Base-by-base conservation (phyloP, 1,284 basidiomycete species). In the Ustanciosporium gigantosporum region DNA sequence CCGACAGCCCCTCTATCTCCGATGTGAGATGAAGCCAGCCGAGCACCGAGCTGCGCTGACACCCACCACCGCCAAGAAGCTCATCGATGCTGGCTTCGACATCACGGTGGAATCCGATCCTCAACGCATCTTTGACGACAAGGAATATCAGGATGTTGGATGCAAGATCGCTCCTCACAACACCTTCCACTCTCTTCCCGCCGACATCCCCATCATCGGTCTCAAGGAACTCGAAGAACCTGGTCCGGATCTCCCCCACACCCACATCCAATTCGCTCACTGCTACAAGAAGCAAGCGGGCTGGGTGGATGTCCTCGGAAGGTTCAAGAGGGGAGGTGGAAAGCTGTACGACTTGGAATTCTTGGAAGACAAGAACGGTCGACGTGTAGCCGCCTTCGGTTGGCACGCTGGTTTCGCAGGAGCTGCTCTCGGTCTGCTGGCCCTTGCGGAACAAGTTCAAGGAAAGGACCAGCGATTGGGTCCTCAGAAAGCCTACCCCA, bases 381-480 rank as follows among this genome's bases (percentile, higher is more conserved):
- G 91, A 25, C 87, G 95, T 27, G 94, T 99, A 21, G 95, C 95
- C n/a, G 95, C 95, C 0, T 99, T 99, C 74, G 95, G 95, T 6
- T 99, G 89, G 83, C 90, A 98, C 79, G 95, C 95, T 13, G 95
- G 95, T 3, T 98, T 97, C 69, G 93, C 94, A 6, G 95, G 95
- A 21, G 92, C 95, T 5, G 95, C 94, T 2, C 89, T 91, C 0
- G 93, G 93, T 41, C 87, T 88, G 5, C 83, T 99, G 17, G 92
- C 91, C 3, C 80, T 88, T 38, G 90, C 89, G 5, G 73, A 77
- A 43, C 75, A 77, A 60, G 55, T 72, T 2, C 44, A 69, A 36
- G 53, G 50, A 3, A 29, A 19, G 32, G 36, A 44, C 6, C 42
- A 56, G 22, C 48, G 68, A 6, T 55, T 77, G 4, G 76, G 95